Percentiles rank a stretch among this genome's conserved stretches.
Conservation (phyloP, 23 red algal species). For the Chondrus crispus region DNA sequence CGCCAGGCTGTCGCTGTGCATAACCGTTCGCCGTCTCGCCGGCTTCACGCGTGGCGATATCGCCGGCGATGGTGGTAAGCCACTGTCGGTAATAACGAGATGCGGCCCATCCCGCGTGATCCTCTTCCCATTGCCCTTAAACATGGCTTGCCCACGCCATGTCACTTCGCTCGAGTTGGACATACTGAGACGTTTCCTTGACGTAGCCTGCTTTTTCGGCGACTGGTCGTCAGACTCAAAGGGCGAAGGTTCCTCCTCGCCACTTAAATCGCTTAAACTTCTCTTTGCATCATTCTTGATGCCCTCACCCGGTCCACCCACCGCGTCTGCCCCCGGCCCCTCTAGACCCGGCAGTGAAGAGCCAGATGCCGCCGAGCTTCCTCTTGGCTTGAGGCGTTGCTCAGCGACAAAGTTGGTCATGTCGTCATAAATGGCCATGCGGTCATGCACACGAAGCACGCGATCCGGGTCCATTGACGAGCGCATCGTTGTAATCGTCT, state of each 20-base stretch:
- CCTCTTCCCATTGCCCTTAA: conserved; percentile 60
- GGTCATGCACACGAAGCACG: conserved; percentile 40
- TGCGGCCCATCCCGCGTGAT: conserved; percentile 62
- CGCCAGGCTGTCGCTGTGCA: conserved; percentile 26
- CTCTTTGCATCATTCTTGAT: background rate
- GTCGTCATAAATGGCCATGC: conserved; percentile 57
- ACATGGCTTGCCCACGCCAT: conserved; percentile 29
- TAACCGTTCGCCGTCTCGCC: conserved; percentile 4
- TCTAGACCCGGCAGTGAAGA: background rate
- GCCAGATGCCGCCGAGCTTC: no score
- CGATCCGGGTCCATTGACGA: conserved; percentile 67
- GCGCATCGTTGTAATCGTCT: conserved; percentile 50
- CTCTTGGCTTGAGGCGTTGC: background rate
- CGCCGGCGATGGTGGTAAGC: background rate
- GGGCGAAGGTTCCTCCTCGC: background rate
- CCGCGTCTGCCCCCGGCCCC: background rate
- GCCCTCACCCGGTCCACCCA: background rate
- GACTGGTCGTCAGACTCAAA: background rate
- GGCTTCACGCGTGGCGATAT: background rate
- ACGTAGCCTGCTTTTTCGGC: background rate
- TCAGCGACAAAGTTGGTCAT: conserved; percentile 51
- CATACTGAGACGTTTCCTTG: conserved; percentile 28
- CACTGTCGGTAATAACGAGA: conserved; percentile 43
- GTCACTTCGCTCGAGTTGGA: conserved; percentile 33
- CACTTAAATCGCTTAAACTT: background rate